A percentile compares a stretch with the other conserved stretches of the same genome.
Conservation (phyloP, 2,329 filamentous ascomycete species). For the Diaporthe capsici region DNA sequence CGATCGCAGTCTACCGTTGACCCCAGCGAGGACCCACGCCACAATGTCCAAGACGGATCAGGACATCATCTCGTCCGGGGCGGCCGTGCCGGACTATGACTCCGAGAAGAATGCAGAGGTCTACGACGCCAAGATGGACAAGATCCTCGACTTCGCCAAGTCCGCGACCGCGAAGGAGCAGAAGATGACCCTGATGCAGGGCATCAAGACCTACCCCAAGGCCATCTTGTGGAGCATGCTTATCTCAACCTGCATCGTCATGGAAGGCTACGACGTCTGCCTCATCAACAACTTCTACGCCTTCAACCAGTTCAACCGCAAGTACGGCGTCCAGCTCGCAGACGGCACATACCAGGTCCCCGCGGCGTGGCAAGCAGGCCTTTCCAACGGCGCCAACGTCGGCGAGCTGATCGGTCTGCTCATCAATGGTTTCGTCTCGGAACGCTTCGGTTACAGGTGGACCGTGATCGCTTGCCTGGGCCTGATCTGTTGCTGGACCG, state of each 20-base stretch:
- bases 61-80: conserved; percentile 31
- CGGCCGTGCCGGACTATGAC: conserved; percentile 37
- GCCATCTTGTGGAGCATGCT: conserved; percentile 86
- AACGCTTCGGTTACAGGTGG: conserved; percentile 77
- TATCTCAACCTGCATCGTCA: conserved; percentile 91
- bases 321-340: conserved; percentile 46
- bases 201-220: conserved; percentile 87
- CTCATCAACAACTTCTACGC: conserved; percentile 83
- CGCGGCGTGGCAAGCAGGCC: conserved; percentile 54
- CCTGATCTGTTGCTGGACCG: conserved; percentile 69
- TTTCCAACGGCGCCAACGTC: conserved; percentile 63
- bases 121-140: conserved; percentile 48
- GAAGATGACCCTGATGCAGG: conserved; percentile 80
- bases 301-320: conserved; percentile 47
- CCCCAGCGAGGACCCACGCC: background rate
- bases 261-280: conserved; percentile 91
- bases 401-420: conserved; percentile 78
- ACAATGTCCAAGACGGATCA: conserved; percentile 41
- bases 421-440: conserved; percentile 75
- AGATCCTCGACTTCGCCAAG: conserved; percentile 61
- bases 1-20: background rate
- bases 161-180: conserved; percentile 73
- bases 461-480: conserved; percentile 72
- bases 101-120: conserved; percentile 36
- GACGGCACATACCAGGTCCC: conserved; percentile 49